These are phyloP conservation scores for Aspergillus panamensis DNA, from an alignment of 495 filamentous ascomycete genomes.

Conservation along the genomic window DNA sequence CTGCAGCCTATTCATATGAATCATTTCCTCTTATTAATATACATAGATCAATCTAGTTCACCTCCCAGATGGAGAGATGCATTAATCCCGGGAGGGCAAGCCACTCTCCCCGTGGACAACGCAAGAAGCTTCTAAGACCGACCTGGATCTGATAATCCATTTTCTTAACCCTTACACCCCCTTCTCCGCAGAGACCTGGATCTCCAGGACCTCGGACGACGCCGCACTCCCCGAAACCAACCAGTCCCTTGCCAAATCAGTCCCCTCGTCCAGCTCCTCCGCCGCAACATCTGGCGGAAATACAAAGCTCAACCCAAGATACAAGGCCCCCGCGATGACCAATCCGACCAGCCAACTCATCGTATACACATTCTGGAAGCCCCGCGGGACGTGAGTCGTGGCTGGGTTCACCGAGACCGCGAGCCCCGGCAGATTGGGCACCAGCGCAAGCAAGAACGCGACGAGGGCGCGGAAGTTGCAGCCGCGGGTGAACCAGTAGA, in stretches of 20 bases:
- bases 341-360: slow-evolving; percentile 3
- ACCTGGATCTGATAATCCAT: no score
- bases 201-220: not conserved
- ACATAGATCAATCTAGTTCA: no score
- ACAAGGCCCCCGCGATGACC: not conserved
- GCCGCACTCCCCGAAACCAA: not conserved
- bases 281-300: not conserved
- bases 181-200: not conserved
- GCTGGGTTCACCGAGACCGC: not conserved
- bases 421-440: not conserved
- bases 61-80: no score
- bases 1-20: no score
- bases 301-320: not conserved
- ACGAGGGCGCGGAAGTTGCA: not conserved
- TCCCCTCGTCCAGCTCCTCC: not conserved
- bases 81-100: no score
- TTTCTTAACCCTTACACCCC: no score
- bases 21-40: no score
- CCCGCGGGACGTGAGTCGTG: not conserved
- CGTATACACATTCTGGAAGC: slow-evolving; percentile 4
- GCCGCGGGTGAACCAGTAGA: not conserved
- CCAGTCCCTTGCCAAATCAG: not conserved
- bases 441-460: not conserved
- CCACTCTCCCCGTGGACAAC: no score
- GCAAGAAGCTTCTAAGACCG: no score